These are phyloP conservation scores for Cyathus striatus DNA, from an alignment of 768 basidiomycete species.

Conservation along the genomic window DNA sequence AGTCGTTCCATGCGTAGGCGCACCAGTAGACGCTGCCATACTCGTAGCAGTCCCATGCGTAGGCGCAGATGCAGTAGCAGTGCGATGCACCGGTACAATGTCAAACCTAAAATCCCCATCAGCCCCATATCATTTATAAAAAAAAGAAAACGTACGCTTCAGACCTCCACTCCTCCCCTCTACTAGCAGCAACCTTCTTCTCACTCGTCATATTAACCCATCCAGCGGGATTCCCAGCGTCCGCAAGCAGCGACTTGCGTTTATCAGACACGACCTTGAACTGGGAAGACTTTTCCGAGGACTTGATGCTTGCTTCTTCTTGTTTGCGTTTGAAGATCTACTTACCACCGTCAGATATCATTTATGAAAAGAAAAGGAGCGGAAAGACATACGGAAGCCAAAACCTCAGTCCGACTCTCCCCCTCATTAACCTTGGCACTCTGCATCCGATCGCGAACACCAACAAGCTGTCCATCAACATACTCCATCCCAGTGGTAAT, in stretches of 20 bases:
- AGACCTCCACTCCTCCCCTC: conserved; percentile 34
- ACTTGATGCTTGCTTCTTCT: conserved; percentile 22
- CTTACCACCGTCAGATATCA: conserved; percentile 5
- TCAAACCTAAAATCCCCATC: too few species aligned
- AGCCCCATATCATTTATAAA: too few species aligned
- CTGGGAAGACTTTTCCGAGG: conserved; percentile 36
- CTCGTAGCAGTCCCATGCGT: too few species aligned
- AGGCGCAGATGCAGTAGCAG: too few species aligned
- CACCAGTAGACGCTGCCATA: too few species aligned
- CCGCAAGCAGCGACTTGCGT: conserved; percentile 61
- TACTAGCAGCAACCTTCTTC: conserved; percentile 24
- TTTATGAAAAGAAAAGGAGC: not conserved
- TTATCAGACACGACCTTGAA: conserved; percentile 80
- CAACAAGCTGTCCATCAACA: conserved; percentile 83
- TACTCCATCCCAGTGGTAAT: conserved; percentile 82
- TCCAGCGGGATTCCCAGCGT: conserved; percentile 61
- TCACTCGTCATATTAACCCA: conserved; percentile 62
- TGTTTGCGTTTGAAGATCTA: conserved; percentile 61
- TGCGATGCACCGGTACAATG: too few species aligned
- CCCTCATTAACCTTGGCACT: conserved; percentile 40
- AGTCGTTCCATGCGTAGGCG: too few species aligned
- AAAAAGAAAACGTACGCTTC: conserved; percentile 27
- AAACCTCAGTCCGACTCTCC: conserved; percentile 34
- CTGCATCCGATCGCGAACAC: conserved; percentile 78
- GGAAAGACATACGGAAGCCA: conserved; percentile 47